Conservation (phyloP, 441 rosid species). For the Geranium incanum region DNA sequence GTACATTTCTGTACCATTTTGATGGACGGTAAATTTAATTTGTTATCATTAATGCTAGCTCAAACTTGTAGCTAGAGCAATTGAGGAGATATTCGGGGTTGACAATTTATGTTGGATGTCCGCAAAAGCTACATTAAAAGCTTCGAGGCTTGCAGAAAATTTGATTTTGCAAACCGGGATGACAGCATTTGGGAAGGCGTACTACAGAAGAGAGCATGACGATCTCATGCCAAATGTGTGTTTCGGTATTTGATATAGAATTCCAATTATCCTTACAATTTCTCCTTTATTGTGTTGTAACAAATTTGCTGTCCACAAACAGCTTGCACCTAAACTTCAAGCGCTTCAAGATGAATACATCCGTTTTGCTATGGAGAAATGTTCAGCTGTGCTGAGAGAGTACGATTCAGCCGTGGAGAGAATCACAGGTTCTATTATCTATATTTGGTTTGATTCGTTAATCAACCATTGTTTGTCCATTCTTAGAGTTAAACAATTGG, state of each 20-base stretch:
- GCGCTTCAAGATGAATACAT: constrained; percentile 86
- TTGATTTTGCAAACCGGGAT: constrained; percentile 92
- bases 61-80: constrained; percentile 66
- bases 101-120: constrained; percentile 90
- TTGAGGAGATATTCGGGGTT: constrained; percentile 88
- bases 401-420: constrained; percentile 81
- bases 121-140: constrained; percentile 79
- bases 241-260: constrained; percentile 7
- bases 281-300: background rate
- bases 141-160: constrained; percentile 78
- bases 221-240: constrained; percentile 88
- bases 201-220: constrained; percentile 58
- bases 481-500: background rate
- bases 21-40: constrained; percentile 13
- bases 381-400: constrained; percentile 70
- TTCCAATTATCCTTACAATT: background rate
- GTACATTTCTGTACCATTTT: background rate
- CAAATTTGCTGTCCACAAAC: constrained; percentile 21
- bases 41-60: constrained; percentile 22
- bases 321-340: constrained; percentile 93
- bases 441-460: background rate
- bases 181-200: constrained; percentile 93
- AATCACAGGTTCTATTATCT: constrained; percentile 56
- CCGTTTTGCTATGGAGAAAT: constrained; percentile 75
- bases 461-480: constrained; percentile 3